Base-by-base conservation (phyloP, 2,329 filamentous ascomycete genomes). In the Trichoderma sp. region DNA sequence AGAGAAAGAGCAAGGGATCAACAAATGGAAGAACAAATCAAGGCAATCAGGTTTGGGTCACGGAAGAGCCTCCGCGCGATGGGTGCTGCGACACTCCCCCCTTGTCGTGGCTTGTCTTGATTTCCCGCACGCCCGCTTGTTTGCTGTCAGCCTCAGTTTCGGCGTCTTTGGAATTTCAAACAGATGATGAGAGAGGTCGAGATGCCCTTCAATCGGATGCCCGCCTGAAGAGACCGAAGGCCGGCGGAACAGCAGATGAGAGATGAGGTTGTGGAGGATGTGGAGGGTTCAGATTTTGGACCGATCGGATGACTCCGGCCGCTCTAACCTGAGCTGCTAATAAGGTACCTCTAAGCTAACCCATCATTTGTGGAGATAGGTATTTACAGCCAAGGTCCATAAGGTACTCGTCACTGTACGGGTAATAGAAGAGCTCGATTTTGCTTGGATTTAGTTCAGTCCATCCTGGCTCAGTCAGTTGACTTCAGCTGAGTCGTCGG, bases 241-340 rank as follows among this genome's bases (percentile, higher is more conserved):
- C 21, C 24, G 12, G 47, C 12, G 2, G 19, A 41, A 43, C 30
- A n/a, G 30, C 12, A 15, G 28, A 39, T 9, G 17, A 28, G 34
- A 6, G n/a, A 52, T 19, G 34, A 44, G 58, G 34, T 51, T 44
- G 10, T 10, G 10, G 34, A 10, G 12, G 34, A 21, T 10, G 19
- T 45, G 21, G 59, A 62, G 39, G 39, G 28, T 14, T 39, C 14
- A 61, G 59, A 62, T 54, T 62, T 62, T 62, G 48, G 58, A n/a
- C 48, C 59, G 59, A 62, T 62, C 59, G 59, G 59, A 62, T 62
- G 59, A 62, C 59, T 54, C 59, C 59, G 48, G 39, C 10, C 43
- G 15, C 34, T 10, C 34, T 14, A 14, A 14, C 34, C 34, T 39
- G 12, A 5, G n/a, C n/a, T n/a, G n/a, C n/a, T n/a, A n/a, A n/a